Conservation (phyloP, 2,329 filamentous ascomycete genomes). For the Emmonsiellopsis sp. region DNA sequence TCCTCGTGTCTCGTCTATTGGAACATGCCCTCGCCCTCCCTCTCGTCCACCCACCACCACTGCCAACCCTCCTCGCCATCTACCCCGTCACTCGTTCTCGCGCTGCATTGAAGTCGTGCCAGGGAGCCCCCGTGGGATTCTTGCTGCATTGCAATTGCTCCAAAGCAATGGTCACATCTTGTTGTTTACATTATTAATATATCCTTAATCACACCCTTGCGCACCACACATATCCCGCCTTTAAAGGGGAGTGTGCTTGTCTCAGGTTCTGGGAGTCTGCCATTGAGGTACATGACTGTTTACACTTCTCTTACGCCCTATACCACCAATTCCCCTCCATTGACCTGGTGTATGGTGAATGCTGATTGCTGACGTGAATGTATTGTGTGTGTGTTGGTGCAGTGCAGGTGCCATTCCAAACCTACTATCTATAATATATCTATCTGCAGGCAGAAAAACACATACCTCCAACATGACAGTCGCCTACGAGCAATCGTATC, state of each 20-base stretch:
- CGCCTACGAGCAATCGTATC: slow-evolving; percentile 62
- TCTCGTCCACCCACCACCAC: not conserved
- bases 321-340: too few species aligned
- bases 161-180: not conserved
- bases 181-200: slow-evolving; percentile 1
- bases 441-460: slow-evolving; percentile 32
- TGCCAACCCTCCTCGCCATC: not conserved
- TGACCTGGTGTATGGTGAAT: not conserved
- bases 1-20: not conserved
- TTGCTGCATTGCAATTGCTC: not conserved
- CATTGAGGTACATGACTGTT: not conserved
- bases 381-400: not conserved
- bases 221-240: not conserved
- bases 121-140: not conserved
- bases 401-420: not conserved
- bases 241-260: not conserved
- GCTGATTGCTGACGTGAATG: not conserved
- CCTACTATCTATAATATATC: not conserved
- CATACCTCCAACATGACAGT: slow-evolving; percentile 58
- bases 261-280: not conserved
- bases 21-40: not conserved
- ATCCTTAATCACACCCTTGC: not conserved
- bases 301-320: too few species aligned
- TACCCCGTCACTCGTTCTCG: not conserved
- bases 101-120: not conserved